These are phyloP conservation scores for Zea mays DNA, from an alignment of 176 grass and related monocot genomes.

Conservation along the genomic window Zm-B73-REFERENCE-NAM-5.0 NC_050102.1:167684501-167685000, in stretches of 20 bases:
- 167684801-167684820: not conserved
- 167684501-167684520: conserved; percentile 31
- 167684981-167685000: no score
- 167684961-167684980: no score
- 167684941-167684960: no score
- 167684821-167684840: not conserved
- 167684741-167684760: not conserved
- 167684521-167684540: conserved; percentile 25
- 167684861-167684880: not conserved
- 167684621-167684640: conserved; percentile 1
- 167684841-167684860: no score
- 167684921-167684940: no score
- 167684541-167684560: not conserved
- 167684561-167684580: not conserved
- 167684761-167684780: not conserved
- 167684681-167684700: conserved; percentile 18
- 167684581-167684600: not conserved
- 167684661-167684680: not conserved
- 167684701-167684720: conserved; percentile 5
- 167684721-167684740: conserved; percentile 14
- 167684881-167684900: not conserved
- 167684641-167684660: not conserved
- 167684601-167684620: conserved; percentile 5
- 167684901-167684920: no score
- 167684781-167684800: not conserved